Evolutionary conservation across 192 early-diverging fungal genomes (phyloP), one percentile per base, ranked within the genome.

Genomic region (Coemansia nantahalensis): DNA sequence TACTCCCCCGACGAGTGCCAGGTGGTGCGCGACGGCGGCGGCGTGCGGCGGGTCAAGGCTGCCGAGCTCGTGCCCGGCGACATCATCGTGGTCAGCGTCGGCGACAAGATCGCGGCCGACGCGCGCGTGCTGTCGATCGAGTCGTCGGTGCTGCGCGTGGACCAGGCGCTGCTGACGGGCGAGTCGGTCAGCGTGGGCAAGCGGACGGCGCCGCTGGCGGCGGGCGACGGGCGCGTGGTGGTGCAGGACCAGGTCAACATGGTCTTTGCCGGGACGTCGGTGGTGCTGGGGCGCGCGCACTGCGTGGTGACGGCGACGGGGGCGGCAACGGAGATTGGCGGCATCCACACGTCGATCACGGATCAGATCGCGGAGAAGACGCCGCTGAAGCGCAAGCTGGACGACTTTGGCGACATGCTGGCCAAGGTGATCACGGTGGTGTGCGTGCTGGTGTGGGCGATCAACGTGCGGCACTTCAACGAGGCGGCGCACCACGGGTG

Each of bases 211-310:
- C 39, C 79, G 34, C 77, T 93, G 50, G 34, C 8, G 4, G 49
- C 19, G 16, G 24, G 14, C 26, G 48, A 10, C 6, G 43, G 16
- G 15, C 48, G 57, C 2, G 90, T 87, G 24, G 95, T 97, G 44
- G 91, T 91, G 78, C 95, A 98, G 76, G 97, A 98, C 76, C 92
- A 95, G 75, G 68, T 81, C 51, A 99, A 99, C 80, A 94, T 97
- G 79, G 69, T 99, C 40, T 98, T 99, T 76, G 92, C 92, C 8
- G 97, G 95, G 21, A 98, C 95, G 6, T 86, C 93, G n/a, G 86
- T 93, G 34, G 93, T 90, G 23, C 72, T 93, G 28, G 97, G 95
- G 26, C 95, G 94, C 47, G 92, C 86, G 32, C 66, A 71, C 39
- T 93, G 89, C 43, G 83, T 99, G 28, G 94, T 97, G 37, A 90